Conservation (phyloP, 1,284 basidiomycete genomes). For the Heimioporus retisporus region DNA sequence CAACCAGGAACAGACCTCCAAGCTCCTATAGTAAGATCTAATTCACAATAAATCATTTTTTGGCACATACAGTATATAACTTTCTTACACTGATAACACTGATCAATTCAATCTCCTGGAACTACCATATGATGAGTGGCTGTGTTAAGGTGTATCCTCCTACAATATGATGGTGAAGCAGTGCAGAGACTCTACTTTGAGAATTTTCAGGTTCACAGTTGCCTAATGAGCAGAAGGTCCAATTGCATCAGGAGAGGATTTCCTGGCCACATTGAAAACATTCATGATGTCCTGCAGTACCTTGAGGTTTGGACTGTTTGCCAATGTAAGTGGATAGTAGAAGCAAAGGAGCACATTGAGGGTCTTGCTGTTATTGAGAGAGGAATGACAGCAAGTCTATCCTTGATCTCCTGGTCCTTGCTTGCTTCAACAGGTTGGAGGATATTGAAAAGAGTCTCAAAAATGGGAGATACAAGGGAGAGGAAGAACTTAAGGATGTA, state of each 20-base stretch:
- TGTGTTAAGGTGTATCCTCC: slow-evolving; percentile 25
- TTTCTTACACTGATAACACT: slow-evolving; percentile 15
- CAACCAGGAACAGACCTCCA: no score
- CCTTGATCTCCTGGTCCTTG: slow-evolving; percentile 23
- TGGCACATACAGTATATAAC: slow-evolving; percentile 22
- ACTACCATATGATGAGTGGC: slow-evolving; percentile 19
- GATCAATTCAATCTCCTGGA: slow-evolving; percentile 28
- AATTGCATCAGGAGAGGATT: slow-evolving; percentile 28
- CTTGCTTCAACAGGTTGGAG: slow-evolving; percentile 45
- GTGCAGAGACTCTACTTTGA: slow-evolving; percentile 24
- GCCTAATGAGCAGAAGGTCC: slow-evolving; percentile 23
- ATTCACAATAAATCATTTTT: slow-evolving; percentile 26
- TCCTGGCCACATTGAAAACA: slow-evolving; percentile 29
- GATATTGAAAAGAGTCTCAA: slow-evolving; percentile 53
- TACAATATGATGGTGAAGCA: slow-evolving; percentile 32
- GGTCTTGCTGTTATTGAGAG: slow-evolving; percentile 23
- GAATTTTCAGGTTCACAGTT: slow-evolving; percentile 24
- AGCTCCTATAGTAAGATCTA: slow-evolving; percentile 23
- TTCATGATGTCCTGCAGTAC: slow-evolving; percentile 18
- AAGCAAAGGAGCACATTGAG: slow-evolving; percentile 31
- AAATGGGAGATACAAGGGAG: slow-evolving; percentile 48
- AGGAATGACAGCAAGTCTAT: slow-evolving; percentile 29
- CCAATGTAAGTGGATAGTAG: slow-evolving; percentile 36
- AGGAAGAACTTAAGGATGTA: slow-evolving; percentile 38
- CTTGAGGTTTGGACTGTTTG: slow-evolving; percentile 29